Base-by-base conservation (phyloP, 768 basidiomycete genomes). In the Calocybe indica region DNA sequence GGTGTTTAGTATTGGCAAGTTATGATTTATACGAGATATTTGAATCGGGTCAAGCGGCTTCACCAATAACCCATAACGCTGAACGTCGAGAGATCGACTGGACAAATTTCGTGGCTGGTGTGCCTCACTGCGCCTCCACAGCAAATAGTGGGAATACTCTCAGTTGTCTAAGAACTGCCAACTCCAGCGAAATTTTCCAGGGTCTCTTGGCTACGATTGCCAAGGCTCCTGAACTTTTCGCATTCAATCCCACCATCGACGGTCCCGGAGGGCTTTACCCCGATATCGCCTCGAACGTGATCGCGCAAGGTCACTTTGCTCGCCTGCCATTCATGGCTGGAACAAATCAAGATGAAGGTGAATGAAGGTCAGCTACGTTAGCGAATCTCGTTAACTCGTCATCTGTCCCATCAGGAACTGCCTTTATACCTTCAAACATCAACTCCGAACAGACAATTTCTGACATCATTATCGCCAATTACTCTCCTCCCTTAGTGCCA, bases 321-420 rank as follows among this genome's bases (percentile, higher is more conserved):
- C 57, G 58, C 13, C 29, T 76, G 4, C 74, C 75, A 0, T 72
- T 73, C 51, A 74, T 76, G 15, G 59, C 71, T 22, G 75, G 74
- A 12, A 69, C 67, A 3, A 65, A 62, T 46, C 57, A 68, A n/a
- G 74, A 76, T 51, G 75, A 77, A 63, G 75, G 75, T 71, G 15
- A 6, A 38, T 47, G 14, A 7, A 33, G 13, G 8, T 34, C 36
- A 32, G 40, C 11, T 9, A 6, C 28, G 3, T 13, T 36, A 36
- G 35, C 30, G 7, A 13, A 42, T 13, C 28, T 32, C 48, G 14
- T 9, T 45, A 37, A 15, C 46, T 31, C 22, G 37, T 36, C 22
- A 55, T 6, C 34, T 36, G 28, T 9, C 34, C 7, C 1, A 28
- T 29, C 36, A 73, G 72, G 67, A 1, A 72, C 72, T 0, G 1